phyloP scores from a whole-genome alignment of 2,329 filamentous ascomycete genomes.

The Coniochaeta hoffmannii region DNA sequence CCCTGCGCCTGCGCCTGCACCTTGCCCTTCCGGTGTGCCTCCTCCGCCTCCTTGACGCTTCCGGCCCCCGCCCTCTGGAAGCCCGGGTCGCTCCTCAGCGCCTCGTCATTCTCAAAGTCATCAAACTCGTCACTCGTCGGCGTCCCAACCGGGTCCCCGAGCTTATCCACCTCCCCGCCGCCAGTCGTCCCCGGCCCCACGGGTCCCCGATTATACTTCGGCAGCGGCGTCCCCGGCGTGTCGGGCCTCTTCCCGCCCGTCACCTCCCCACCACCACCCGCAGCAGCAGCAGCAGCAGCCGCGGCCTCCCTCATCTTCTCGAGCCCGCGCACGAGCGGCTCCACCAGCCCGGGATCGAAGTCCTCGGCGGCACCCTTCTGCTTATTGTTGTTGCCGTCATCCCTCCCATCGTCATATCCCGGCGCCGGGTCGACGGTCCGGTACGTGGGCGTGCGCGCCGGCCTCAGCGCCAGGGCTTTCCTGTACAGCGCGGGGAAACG shows the following conservation, averaged over 20 bases:
- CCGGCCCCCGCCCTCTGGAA: conserved; percentile 16
- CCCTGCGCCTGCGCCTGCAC: background rate
- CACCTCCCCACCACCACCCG: background rate
- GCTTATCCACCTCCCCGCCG: conserved; percentile 8
- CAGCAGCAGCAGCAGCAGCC: background rate
- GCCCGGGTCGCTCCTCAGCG: conserved; percentile 38
- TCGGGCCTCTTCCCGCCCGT: background rate
- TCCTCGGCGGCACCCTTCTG: conserved; percentile 11
- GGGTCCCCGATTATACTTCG: conserved; percentile 2
- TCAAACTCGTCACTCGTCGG: conserved; percentile 19
- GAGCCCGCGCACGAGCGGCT: conserved; percentile 21
- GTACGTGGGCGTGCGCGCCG: conserved; percentile 5
- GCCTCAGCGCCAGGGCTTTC: conserved; percentile 31
- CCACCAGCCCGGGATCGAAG: conserved; percentile 20
- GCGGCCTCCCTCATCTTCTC: conserved; percentile 23
- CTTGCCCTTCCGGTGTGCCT: conserved; percentile 3
- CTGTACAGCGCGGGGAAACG: conserved; percentile 37
- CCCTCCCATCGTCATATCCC: background rate
- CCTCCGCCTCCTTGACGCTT: conserved; percentile 1
- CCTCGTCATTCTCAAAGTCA: conserved; percentile 37
- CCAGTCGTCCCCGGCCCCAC: too few relatives aligned
- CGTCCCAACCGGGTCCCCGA: conserved; percentile 3
- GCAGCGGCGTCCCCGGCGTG: conserved; percentile 3
- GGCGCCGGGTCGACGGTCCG: background rate
- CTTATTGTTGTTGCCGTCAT: too few relatives aligned